Evolutionary conservation across 768 basidiomycete species (phyloP).

Genomic region (Grammothele lineata): DNA sequence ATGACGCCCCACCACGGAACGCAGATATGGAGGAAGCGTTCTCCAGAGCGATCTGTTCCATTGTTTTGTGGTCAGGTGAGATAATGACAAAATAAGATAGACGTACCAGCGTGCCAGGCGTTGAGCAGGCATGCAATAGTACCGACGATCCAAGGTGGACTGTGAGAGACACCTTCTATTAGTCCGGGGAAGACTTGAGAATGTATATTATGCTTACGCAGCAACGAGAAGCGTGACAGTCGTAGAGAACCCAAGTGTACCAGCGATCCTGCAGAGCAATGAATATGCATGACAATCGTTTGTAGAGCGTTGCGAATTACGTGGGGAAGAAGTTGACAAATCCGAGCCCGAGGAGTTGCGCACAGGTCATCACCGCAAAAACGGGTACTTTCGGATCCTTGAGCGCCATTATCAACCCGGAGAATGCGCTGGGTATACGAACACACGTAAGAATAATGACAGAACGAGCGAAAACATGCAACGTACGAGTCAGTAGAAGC

Average conservation of each 20-base stretch:
- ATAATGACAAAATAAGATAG: too few relatives aligned
- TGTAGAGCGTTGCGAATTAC: slow-evolving; percentile 16
- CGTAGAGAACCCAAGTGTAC: slow-evolving; percentile 57
- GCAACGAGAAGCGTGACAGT: slow-evolving; percentile 56
- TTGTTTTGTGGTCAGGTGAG: too few relatives aligned
- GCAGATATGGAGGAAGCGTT: slow-evolving; percentile 59
- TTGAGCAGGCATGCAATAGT: slow-evolving; percentile 45
- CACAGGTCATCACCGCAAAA: slow-evolving; percentile 48
- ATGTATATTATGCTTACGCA: slow-evolving; percentile 40
- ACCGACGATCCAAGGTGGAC: slow-evolving; percentile 62
- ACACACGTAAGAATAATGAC: not conserved
- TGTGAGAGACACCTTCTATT: slow-evolving; percentile 17
- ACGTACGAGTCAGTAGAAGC: slow-evolving; percentile 54
- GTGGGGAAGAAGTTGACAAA: slow-evolving; percentile 61
- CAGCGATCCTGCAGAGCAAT: slow-evolving; percentile 38
- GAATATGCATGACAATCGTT: too few relatives aligned
- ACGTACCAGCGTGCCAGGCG: slow-evolving; percentile 52
- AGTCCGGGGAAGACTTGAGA: not conserved
- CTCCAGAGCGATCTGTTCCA: slow-evolving; percentile 55
- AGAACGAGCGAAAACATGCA: not conserved
- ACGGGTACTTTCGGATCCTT: slow-evolving; percentile 50
- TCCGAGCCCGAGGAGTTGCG: slow-evolving; percentile 51
- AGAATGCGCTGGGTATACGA: slow-evolving; percentile 38
- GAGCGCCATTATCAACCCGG: slow-evolving; percentile 52
- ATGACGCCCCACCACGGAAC: slow-evolving; percentile 59